A percentile compares a stretch with the other conserved stretches of the same genome.
These are phyloP conservation scores for Zoysia pacifica DNA, from an alignment of 176 grass and related monocot genomes.

Conservation along the genomic window DNA sequence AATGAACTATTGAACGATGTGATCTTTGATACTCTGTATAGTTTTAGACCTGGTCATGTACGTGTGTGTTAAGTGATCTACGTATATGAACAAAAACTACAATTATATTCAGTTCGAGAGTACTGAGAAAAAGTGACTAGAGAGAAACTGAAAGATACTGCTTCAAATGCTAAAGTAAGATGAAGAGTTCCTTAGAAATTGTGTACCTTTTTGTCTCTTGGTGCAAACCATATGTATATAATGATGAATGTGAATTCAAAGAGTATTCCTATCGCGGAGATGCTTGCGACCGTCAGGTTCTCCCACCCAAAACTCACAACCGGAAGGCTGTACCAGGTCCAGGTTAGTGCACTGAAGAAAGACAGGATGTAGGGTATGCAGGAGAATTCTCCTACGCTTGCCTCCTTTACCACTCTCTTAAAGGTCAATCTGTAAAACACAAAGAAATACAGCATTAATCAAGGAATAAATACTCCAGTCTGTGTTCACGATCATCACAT, in stretches of 20 bases:
- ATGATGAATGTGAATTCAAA: conserved; percentile 60
- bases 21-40: too few species aligned
- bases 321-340: conserved; percentile 70
- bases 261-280: conserved; percentile 53
- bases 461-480: background rate
- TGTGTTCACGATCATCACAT: background rate
- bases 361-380: conserved; percentile 65
- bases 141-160: background rate
- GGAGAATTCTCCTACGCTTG: conserved; percentile 66
- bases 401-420: conserved; percentile 66
- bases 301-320: conserved; percentile 72
- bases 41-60: too few species aligned
- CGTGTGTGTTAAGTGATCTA: too few species aligned
- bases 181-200: background rate
- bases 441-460: conserved; percentile 8
- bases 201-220: conserved; percentile 56
- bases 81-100: too few species aligned
- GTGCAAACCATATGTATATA: conserved; percentile 76
- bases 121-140: background rate
- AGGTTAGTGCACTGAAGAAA: conserved; percentile 58
- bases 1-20: too few species aligned
- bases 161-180: conserved; percentile 4
- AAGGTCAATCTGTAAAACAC: conserved; percentile 64
- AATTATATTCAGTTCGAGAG: too few species aligned
- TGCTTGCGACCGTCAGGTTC: conserved; percentile 51